These are phyloP conservation scores for Casaregolazyma suthepensis DNA, from an alignment of 1,139 yeast genomes.

Conservation along the genomic window DNA sequence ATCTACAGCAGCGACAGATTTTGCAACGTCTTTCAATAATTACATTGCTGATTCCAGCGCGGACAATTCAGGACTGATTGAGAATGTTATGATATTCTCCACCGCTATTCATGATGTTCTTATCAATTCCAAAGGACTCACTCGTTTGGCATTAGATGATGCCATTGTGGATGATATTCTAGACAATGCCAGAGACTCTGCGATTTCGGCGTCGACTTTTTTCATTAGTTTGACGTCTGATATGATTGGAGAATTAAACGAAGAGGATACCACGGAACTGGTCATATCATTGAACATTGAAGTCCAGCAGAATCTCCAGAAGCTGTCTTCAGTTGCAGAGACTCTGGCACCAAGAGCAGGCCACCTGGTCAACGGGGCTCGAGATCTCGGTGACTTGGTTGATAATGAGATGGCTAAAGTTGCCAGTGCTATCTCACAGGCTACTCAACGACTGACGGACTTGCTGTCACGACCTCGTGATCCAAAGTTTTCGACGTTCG, in stretches of 20 bases:
- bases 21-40: slow-evolving; percentile 72
- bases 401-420: slow-evolving; percentile 68
- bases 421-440: slow-evolving; percentile 61
- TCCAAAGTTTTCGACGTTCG: slow-evolving; percentile 52
- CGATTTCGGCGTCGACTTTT: slow-evolving; percentile 56
- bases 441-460: slow-evolving; percentile 53
- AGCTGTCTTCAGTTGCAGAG: slow-evolving; percentile 52
- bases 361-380: slow-evolving; percentile 30
- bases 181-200: slow-evolving; percentile 49
- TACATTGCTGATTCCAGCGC: slow-evolving; percentile 76
- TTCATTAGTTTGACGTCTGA: slow-evolving; percentile 56
- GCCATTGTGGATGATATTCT: slow-evolving; percentile 48
- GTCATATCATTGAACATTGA: slow-evolving; percentile 72
- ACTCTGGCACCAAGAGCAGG: slow-evolving; percentile 47
- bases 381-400: slow-evolving; percentile 60
- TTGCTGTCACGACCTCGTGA: slow-evolving; percentile 47
- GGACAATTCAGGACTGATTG: slow-evolving; percentile 62
- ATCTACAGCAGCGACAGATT: slow-evolving; percentile 69
- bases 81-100: slow-evolving; percentile 62
- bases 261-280: slow-evolving; percentile 67
- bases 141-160: slow-evolving; percentile 47
- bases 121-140: slow-evolving; percentile 64
- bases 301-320: slow-evolving; percentile 66
- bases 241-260: slow-evolving; percentile 42
- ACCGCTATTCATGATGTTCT: slow-evolving; percentile 60